These are phyloP conservation scores for Penicillium corylophilum DNA, from an alignment of 2,329 filamentous ascomycete genomes.

Conservation along the genomic window DNA sequence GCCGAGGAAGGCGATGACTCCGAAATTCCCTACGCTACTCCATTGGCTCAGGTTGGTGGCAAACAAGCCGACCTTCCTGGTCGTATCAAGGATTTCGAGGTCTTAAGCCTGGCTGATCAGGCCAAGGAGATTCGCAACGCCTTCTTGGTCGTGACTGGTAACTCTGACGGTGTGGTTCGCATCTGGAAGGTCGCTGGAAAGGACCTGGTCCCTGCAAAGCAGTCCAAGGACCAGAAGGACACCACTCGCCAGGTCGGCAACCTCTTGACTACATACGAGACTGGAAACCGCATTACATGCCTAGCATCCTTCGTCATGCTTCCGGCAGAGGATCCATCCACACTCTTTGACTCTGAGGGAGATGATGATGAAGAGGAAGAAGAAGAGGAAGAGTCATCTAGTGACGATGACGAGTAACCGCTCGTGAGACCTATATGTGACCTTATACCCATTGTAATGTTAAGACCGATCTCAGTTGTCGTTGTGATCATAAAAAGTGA, in stretches of 20 bases:
- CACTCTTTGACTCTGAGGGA: slow-evolving; percentile 60
- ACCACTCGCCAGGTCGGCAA: slow-evolving; percentile 55
- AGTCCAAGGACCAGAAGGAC: slow-evolving; percentile 19
- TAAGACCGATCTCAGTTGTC: slow-evolving; percentile 12
- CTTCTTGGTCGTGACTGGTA: slow-evolving; percentile 67
- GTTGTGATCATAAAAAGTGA: slow-evolving; percentile 12
- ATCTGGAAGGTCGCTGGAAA: slow-evolving; percentile 63
- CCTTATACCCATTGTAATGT: slow-evolving; percentile 27
- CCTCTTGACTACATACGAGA: slow-evolving; percentile 76
- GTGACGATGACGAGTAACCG: slow-evolving; percentile 32
- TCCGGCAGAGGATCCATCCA: slow-evolving; percentile 53
- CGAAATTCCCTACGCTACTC: slow-evolving; percentile 57
- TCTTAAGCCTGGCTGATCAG: slow-evolving; percentile 52
- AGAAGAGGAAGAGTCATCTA: slow-evolving; percentile 28
- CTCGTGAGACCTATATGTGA: slow-evolving; percentile 7
- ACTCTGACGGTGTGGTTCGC: slow-evolving; percentile 83
- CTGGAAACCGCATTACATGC: slow-evolving; percentile 86
- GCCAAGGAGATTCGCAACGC: slow-evolving; percentile 31
- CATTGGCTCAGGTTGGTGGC: slow-evolving; percentile 77
- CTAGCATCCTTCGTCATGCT: slow-evolving; percentile 83
- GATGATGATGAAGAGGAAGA: slow-evolving; percentile 32
- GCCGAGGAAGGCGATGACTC: slow-evolving; percentile 49
- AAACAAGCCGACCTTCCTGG: slow-evolving; percentile 63
- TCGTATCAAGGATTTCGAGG: slow-evolving; percentile 85
- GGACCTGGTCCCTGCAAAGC: slow-evolving; percentile 26